Conservation (phyloP, 495 filamentous ascomycete genomes). For the Clavariopsis aquatica region DNA sequence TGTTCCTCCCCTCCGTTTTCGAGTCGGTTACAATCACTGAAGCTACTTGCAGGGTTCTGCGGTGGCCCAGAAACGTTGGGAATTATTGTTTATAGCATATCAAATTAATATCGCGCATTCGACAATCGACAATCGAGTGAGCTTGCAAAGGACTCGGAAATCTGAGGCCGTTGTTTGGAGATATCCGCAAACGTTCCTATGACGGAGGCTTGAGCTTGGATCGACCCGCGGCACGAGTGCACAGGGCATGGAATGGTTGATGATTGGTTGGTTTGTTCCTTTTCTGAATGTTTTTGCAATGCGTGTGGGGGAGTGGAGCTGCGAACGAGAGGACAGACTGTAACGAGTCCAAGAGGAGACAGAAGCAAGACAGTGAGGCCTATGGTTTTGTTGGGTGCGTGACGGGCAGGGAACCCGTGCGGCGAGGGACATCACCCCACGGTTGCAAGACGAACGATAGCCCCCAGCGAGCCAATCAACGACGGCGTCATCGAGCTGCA, state of each 20-base stretch:
- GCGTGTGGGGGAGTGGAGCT: not conserved
- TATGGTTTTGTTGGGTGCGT: slow-evolving; percentile 4
- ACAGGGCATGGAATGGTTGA: not conserved
- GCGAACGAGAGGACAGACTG: slow-evolving; percentile 9
- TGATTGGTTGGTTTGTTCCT: not conserved
- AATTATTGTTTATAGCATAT: not conserved
- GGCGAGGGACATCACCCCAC: not conserved
- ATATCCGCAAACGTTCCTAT: too few species aligned
- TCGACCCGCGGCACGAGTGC: not conserved
- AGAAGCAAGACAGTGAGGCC: not conserved
- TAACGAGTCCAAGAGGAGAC: not conserved
- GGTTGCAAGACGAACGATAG: not conserved
- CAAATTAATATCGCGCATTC: not conserved
- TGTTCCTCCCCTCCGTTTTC: not conserved
- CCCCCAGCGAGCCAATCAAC: not conserved
- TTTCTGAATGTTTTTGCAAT: not conserved
- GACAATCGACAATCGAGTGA: not conserved
- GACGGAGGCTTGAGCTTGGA: not conserved
- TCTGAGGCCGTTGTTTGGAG: not conserved
- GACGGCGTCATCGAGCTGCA: not conserved
- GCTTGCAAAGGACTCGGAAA: not conserved
- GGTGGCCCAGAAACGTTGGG: too few species aligned
- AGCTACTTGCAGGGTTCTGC: too few species aligned
- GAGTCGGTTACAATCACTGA: too few species aligned
- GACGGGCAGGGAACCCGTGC: not conserved